phyloP scores from a whole-genome alignment of 2,329 filamentous ascomycete genomes.

The Penicillium sp. region DNA sequence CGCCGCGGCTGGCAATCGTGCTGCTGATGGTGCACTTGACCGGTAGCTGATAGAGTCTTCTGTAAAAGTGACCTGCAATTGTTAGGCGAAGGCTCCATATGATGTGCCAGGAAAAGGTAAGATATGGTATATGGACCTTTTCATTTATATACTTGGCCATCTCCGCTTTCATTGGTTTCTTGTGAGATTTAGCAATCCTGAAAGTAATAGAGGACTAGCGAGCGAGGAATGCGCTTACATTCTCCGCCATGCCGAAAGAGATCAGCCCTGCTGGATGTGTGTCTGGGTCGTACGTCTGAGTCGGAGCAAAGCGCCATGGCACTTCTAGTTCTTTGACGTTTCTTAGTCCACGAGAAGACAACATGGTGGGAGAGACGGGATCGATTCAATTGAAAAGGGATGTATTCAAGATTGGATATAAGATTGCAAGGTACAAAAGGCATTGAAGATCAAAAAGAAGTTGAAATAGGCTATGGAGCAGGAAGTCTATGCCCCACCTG shows the following conservation, averaged over 20 bases:
- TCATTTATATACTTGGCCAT: conserved; percentile 42
- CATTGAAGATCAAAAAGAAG: background rate
- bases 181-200: background rate
- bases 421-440: background rate
- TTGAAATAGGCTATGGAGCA: background rate
- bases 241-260: conserved; percentile 40
- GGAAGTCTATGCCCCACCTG: background rate
- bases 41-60: conserved; percentile 44
- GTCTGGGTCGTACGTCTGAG: conserved; percentile 29
- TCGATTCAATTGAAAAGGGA: background rate
- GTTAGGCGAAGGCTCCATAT: background rate
- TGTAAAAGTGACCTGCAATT: conserved; percentile 32
- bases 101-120: background rate
- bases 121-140: conserved; percentile 26
- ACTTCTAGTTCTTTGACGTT: conserved; percentile 23
- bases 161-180: conserved; percentile 42
- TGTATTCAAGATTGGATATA: background rate
- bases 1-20: conserved; percentile 43
- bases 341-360: conserved; percentile 29
- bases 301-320: conserved; percentile 32
- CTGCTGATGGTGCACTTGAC: conserved; percentile 40
- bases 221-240: conserved; percentile 25
- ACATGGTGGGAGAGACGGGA: conserved; percentile 20
- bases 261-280: conserved; percentile 35
- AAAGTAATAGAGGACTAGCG: too few relatives aligned